Conservation (phyloP, 768 basidiomycete species). For the Hericium coralloides region DNA sequence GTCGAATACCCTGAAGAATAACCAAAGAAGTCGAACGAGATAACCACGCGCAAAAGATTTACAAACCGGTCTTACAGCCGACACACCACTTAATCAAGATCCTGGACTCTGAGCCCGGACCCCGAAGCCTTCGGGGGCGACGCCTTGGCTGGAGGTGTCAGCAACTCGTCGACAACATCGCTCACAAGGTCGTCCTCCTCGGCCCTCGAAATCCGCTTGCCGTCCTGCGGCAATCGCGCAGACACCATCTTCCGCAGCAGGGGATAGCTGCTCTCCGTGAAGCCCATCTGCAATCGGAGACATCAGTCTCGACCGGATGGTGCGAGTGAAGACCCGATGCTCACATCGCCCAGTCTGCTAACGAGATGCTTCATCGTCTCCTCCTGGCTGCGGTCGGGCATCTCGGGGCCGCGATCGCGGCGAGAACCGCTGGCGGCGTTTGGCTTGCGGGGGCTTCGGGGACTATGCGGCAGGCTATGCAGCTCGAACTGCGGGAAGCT, state of each 20-base stretch:
- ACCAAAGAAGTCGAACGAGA: background rate
- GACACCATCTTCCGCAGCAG: conserved; percentile 41
- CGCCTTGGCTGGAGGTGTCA: conserved; percentile 21
- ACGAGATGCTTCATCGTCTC: conserved; percentile 5
- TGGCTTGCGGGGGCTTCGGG: conserved; percentile 27
- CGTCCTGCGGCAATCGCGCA: conserved; percentile 24
- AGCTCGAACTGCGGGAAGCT: conserved; percentile 57
- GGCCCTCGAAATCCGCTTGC: conserved; percentile 40
- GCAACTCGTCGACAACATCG: conserved; percentile 49
- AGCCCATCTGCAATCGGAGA: conserved; percentile 50
- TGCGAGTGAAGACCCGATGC: conserved; percentile 18
- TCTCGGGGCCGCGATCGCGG: conserved; percentile 37
- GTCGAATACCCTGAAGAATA: background rate
- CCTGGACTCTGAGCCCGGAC: background rate
- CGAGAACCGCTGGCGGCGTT: conserved; percentile 34
- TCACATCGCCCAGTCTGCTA: conserved; percentile 45
- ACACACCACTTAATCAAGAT: background rate
- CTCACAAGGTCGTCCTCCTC: conserved; percentile 60
- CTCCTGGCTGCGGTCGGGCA: background rate
- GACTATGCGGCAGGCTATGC: conserved; percentile 43
- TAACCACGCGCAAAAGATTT: background rate
- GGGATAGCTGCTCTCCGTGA: conserved; percentile 47
- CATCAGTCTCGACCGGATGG: background rate
- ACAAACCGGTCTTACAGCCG: background rate
- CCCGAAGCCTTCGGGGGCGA: background rate